Evolutionary conservation across 208 protist genomes (phyloP).

Genomic region (Strigomonas culicis): DNA sequence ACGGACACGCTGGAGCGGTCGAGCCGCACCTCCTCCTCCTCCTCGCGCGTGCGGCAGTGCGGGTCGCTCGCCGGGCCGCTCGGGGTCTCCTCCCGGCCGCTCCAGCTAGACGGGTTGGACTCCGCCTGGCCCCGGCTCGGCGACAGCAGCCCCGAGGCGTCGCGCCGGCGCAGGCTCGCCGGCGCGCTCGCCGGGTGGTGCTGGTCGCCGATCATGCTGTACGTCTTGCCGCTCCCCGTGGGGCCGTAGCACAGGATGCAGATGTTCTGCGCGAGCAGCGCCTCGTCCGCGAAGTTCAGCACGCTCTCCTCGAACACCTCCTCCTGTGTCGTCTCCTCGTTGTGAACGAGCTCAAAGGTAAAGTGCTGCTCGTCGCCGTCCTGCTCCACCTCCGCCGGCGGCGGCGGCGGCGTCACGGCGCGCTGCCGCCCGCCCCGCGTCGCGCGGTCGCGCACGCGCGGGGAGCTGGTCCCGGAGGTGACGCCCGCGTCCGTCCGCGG

Average conservation of each 20-base stretch:
- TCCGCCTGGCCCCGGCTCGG: background rate
- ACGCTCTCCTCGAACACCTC: conserved; percentile 91
- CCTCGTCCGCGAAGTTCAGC: conserved; percentile 75
- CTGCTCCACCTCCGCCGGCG: background rate
- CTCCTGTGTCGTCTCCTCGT: conserved; percentile 75
- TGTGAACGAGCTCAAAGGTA: conserved; percentile 82
- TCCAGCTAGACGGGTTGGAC: background rate
- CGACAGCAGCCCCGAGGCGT: background rate
- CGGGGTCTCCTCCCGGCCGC: background rate
- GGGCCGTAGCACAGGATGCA: conserved; percentile 84
- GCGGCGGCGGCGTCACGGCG: no score
- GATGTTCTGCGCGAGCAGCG: conserved; percentile 76
- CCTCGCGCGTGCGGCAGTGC: background rate
- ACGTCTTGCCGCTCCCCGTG: conserved; percentile 88
- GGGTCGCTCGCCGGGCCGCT: background rate
- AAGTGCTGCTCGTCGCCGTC: conserved; percentile 66
- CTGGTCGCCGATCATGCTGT: conserved; percentile 84
- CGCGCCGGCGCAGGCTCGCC: background rate
- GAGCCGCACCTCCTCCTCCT: background rate
- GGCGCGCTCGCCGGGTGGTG: conserved; percentile 1
- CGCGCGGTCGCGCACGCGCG: background rate
- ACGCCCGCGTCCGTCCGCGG: background rate
- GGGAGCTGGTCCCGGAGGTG: background rate
- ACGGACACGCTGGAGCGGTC: background rate
- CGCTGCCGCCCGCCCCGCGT: no score